These are phyloP conservation scores for Gamarada debralockiae DNA, from an alignment of 495 filamentous ascomycete genomes.

Conservation along the genomic window DNA sequence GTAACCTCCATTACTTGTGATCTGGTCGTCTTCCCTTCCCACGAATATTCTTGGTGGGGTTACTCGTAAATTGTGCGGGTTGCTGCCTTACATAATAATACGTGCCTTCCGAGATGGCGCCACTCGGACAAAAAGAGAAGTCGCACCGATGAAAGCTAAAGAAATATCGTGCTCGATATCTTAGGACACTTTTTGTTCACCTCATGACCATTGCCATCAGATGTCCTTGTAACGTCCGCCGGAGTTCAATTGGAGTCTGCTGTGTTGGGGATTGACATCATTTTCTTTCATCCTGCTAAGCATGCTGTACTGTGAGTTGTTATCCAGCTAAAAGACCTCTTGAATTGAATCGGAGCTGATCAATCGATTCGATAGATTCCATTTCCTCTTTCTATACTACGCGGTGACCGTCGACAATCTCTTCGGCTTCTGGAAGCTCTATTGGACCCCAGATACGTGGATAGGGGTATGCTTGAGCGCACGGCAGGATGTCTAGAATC, in stretches of 20 bases:
- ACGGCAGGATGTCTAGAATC: conserved; percentile 73
- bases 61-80: too few relatives aligned
- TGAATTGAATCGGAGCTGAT: not conserved
- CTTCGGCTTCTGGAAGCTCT: not conserved
- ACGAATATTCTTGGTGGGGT: conserved; percentile 7
- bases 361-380: not conserved
- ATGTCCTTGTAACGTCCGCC: too few relatives aligned
- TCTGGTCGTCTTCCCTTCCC: not conserved
- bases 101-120: too few relatives aligned
- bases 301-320: not conserved
- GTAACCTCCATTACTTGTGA: conserved; percentile 78
- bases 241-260: too few relatives aligned
- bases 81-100: too few relatives aligned
- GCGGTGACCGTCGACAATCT: not conserved
- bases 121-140: too few relatives aligned
- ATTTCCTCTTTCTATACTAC: not conserved
- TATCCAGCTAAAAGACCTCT: not conserved
- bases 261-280: too few relatives aligned
- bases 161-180: too few relatives aligned
- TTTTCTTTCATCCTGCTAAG: not conserved
- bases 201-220: too few relatives aligned
- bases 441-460: not conserved
- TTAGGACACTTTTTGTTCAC: too few relatives aligned
- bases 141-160: too few relatives aligned
- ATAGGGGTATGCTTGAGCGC: conserved; percentile 72